These are phyloP conservation scores for Saccharomycopsis malanga DNA, from an alignment of 805 yeast species.

Conservation along the genomic window DNA sequence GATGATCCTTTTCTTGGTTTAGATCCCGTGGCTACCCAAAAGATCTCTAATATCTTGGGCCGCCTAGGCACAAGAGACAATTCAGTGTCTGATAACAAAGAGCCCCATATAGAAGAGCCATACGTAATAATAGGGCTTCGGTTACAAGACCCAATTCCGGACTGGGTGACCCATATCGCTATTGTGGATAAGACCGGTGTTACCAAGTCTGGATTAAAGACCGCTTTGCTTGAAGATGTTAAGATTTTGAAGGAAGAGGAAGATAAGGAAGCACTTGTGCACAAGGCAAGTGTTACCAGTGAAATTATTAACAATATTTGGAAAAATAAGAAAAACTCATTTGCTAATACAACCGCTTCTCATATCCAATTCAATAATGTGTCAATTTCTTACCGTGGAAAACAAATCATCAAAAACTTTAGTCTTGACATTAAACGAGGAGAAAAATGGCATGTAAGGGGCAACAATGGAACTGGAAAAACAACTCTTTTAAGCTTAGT, in stretches of 20 bases:
- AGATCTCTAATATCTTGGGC: constrained; percentile 51
- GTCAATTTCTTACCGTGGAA: constrained; percentile 58
- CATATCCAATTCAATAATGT: constrained; percentile 51
- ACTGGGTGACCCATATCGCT: constrained; percentile 72
- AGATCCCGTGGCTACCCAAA: constrained; percentile 63
- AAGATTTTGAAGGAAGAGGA: neutral
- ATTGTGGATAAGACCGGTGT: constrained; percentile 44
- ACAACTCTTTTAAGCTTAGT: constrained; percentile 78
- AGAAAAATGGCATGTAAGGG: constrained; percentile 82
- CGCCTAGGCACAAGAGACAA: constrained; percentile 28
- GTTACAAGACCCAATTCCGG: constrained; percentile 65
- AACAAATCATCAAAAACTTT: constrained; percentile 51
- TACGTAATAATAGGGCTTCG: constrained; percentile 69
- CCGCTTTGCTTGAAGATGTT: constrained; percentile 14
- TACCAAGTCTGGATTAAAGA: constrained; percentile 39
- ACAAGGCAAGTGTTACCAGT: neutral
- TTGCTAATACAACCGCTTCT: neutral
- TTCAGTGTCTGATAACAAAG: too few species aligned
- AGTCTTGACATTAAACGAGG: constrained; percentile 63
- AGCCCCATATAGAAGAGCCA: too few species aligned
- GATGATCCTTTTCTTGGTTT: constrained; percentile 93
- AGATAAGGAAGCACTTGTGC: neutral
- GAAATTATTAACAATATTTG: neutral
- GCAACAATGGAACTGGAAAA: constrained; percentile 90
- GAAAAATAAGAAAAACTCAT: neutral